These are phyloP conservation scores for Mollisiaceae sp. DNA, from an alignment of 2,329 filamentous ascomycete genomes.

Conservation along the genomic window DNA sequence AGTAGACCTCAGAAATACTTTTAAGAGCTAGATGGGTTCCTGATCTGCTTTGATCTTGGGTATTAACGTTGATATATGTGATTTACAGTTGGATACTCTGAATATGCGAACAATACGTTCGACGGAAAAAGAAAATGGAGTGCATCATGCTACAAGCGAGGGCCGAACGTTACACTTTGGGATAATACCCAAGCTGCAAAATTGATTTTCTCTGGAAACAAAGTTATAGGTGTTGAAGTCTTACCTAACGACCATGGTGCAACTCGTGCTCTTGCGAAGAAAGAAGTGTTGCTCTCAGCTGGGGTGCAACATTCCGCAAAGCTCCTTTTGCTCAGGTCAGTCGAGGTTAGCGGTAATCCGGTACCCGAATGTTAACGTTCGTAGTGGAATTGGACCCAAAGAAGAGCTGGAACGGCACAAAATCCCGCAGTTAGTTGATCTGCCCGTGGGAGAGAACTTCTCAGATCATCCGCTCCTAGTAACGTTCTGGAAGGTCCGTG, in stretches of 20 bases:
- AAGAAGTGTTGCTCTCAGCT: slow-evolving; percentile 53
- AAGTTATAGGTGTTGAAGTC: slow-evolving; percentile 35
- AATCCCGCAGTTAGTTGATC: slow-evolving; percentile 23
- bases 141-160: slow-evolving; percentile 35
- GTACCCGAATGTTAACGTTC: not conserved
- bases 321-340: slow-evolving; percentile 49
- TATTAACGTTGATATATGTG: not conserved
- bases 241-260: not conserved
- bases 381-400: slow-evolving; percentile 53
- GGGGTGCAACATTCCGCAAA: slow-evolving; percentile 56
- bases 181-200: slow-evolving; percentile 34
- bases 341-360: not conserved
- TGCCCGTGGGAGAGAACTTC: slow-evolving; percentile 27
- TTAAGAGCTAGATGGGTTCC: not conserved
- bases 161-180: slow-evolving; percentile 36
- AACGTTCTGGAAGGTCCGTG: slow-evolving; percentile 27
- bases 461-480: slow-evolving; percentile 20
- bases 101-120: slow-evolving; percentile 41
- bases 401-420: slow-evolving; percentile 44
- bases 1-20: not conserved
- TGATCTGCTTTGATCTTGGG: too few relatives aligned
- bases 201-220: slow-evolving; percentile 48
- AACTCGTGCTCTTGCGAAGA: slow-evolving; percentile 10
- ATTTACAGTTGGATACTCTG: slow-evolving; percentile 34
- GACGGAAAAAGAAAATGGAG: slow-evolving; percentile 40